Base-by-base conservation (phyloP, 2,329 filamentous ascomycete species). In the Ceratocystis destructans region DNA sequence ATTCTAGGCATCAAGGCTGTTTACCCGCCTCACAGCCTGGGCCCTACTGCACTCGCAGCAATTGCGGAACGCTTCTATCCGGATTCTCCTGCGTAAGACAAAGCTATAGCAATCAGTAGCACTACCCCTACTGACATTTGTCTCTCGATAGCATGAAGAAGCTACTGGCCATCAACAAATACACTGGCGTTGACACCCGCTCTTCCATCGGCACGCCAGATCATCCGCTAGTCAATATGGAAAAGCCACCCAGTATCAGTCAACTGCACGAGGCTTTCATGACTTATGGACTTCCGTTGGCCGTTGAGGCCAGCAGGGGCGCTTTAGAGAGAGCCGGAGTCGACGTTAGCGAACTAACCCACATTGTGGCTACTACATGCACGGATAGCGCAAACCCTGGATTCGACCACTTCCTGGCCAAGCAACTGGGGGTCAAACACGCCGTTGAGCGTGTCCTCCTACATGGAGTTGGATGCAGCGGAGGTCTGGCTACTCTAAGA, bases 351-450 rank as follows among this genome's bases (percentile, higher is more conserved):
- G 76, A 84, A 64, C 84, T 88, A 69, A 88, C 85, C 2, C 86
- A 88, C 70, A 78, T 87, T 50, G 84, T 88, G 7, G 82, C 84
- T 28, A 86, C 84, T 0, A 87, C 85, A 4, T 88, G 86, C 72
- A 88, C 85, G 7, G 83, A 88, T 72, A 86, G 83, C 69, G 84
- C 84, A 17, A 88, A 87, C 72, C 85, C 85, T 0, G 85, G 85
- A 1, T 88, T 84, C 71, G 86, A 88, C 70, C 83, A 87, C 72
- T 86, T 78, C 69, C 82, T 88, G 28, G 80, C 80, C 64, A 83
- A 82, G 71, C 76, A 77, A 3, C 74, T 88, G 1, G 83, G 83
- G 0, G 76, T 87, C 37, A 76, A 77, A n/a, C 76, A 79, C 44
- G 76, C 75, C n/a, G 79, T 85, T 1, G 84, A 88, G 70, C 87